Conservation (phyloP, 2,329 filamentous ascomycete species). For the Cladosporium austrohemisphaericum region DNA sequence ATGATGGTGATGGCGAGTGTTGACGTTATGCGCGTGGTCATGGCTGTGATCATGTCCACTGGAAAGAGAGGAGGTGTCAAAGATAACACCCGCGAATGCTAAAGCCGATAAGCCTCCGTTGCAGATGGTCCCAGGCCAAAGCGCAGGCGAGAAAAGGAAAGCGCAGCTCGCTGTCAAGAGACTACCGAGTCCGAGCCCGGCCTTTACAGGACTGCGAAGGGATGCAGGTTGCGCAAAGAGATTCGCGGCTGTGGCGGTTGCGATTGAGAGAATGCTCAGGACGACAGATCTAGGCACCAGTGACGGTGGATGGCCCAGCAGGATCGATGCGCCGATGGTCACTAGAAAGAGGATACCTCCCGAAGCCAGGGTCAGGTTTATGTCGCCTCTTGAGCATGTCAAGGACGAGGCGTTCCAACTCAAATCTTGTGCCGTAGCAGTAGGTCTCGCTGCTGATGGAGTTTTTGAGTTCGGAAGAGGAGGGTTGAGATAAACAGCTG, state of each 20-base stretch:
- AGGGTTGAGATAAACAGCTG: slow-evolving; percentile 48
- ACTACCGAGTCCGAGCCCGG: slow-evolving; percentile 33
- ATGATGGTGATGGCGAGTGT: slow-evolving; percentile 32
- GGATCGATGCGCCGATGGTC: slow-evolving; percentile 35
- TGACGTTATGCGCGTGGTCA: slow-evolving; percentile 30
- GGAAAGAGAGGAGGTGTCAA: slow-evolving; percentile 35
- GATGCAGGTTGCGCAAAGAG: slow-evolving; percentile 41
- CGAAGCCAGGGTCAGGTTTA: slow-evolving; percentile 40
- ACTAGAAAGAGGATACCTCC: slow-evolving; percentile 37
- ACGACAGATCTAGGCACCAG: slow-evolving; percentile 34
- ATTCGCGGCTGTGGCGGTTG: slow-evolving; percentile 41
- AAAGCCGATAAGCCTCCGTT: slow-evolving; percentile 34
- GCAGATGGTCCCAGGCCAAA: slow-evolving; percentile 34
- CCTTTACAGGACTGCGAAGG: slow-evolving; percentile 36
- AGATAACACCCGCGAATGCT: slow-evolving; percentile 37
- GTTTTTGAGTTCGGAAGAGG: slow-evolving; percentile 37
- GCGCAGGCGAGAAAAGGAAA: slow-evolving; percentile 34
- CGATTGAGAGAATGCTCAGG: slow-evolving; percentile 41
- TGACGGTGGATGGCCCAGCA: slow-evolving; percentile 33
- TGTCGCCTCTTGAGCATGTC: slow-evolving; percentile 38
- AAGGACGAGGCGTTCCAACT: slow-evolving; percentile 26
- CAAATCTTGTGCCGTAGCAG: neutral
- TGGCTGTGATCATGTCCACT: slow-evolving; percentile 30
- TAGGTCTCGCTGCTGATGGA: neutral
- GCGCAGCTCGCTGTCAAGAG: slow-evolving; percentile 31